Evolutionary conservation across 2,329 filamentous ascomycete species (phyloP).

Genomic region (Raffaelea arxii): DNA sequence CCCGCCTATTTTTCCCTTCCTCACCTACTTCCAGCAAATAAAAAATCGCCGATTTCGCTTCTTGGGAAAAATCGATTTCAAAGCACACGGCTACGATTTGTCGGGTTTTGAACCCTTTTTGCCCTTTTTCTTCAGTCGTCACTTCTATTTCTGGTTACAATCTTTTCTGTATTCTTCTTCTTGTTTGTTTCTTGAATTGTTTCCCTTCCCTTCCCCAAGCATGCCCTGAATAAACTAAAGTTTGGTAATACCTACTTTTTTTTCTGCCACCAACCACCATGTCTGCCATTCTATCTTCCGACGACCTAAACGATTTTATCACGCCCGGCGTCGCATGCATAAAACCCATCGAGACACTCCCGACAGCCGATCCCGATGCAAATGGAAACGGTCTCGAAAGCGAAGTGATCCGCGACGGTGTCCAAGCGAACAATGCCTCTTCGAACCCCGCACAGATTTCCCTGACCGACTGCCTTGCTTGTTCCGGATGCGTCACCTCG

Average conservation of each 20-base stretch:
- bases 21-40: constrained; percentile 10
- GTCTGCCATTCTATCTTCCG: constrained; percentile 94
- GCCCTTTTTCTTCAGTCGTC: too few relatives aligned
- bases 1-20: background rate
- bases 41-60: background rate
- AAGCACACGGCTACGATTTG: constrained; percentile 6
- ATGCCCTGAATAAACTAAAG: too few relatives aligned
- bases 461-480: constrained; percentile 92
- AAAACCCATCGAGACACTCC: constrained; percentile 90
- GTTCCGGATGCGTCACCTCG: constrained; percentile 94
- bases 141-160: background rate
- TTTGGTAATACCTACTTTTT: too few relatives aligned
- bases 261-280: constrained; percentile 39
- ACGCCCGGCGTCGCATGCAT: constrained; percentile 96
- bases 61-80: constrained; percentile 5
- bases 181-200: background rate
- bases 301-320: constrained; percentile 99
- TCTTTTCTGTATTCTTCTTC: background rate
- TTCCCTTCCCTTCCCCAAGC: background rate
- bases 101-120: too few relatives aligned
- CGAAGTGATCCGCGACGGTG: constrained; percentile 91
- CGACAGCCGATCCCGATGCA: constrained; percentile 40
- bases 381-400: constrained; percentile 53
- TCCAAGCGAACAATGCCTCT: constrained; percentile 36
- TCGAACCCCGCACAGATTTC: constrained; percentile 73